These are phyloP conservation scores for Hericium coralloides DNA, from an alignment of 768 basidiomycete species.

Conservation along the genomic window DNA sequence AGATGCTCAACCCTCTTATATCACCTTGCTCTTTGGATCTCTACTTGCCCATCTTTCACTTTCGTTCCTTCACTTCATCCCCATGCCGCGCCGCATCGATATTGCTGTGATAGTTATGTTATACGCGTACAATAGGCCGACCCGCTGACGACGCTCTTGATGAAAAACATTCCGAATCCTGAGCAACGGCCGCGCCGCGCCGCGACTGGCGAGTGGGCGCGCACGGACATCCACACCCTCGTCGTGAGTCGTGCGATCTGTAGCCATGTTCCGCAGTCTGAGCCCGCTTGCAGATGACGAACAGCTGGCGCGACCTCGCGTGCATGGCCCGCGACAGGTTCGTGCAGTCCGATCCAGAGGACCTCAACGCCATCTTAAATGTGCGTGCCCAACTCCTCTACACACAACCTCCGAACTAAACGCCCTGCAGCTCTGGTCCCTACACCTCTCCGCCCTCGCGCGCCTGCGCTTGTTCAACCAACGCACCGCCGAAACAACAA, in stretches of 20 bases:
- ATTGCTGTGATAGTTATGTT: background rate
- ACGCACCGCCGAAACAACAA: conserved; percentile 75
- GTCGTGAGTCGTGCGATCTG: conserved; percentile 46
- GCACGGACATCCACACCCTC: conserved; percentile 65
- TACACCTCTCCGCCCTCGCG: conserved; percentile 70
- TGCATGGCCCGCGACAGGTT: conserved; percentile 76
- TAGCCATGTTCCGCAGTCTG: background rate
- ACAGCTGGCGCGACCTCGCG: conserved; percentile 82
- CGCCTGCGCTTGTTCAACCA: conserved; percentile 82
- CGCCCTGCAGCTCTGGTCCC: conserved; percentile 62
- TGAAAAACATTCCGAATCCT: conserved; percentile 74
- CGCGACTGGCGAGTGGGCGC: conserved; percentile 63
- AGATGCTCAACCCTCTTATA: conserved; percentile 24
- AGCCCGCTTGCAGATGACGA: conserved; percentile 54
- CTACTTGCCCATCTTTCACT: background rate
- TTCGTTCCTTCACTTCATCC: background rate
- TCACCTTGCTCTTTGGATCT: background rate
- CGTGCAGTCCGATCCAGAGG: conserved; percentile 60
- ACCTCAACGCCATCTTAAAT: conserved; percentile 52
- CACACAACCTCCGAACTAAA: background rate
- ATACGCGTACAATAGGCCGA: conserved; percentile 52
- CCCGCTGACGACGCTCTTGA: conserved; percentile 70
- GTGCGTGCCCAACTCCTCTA: conserved; percentile 29
- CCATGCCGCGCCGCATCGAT: background rate
- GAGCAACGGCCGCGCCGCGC: conserved; percentile 70